phyloP scores from a whole-genome alignment of 2,329 filamentous ascomycete genomes.

The Erysiphe pisi region DNA sequence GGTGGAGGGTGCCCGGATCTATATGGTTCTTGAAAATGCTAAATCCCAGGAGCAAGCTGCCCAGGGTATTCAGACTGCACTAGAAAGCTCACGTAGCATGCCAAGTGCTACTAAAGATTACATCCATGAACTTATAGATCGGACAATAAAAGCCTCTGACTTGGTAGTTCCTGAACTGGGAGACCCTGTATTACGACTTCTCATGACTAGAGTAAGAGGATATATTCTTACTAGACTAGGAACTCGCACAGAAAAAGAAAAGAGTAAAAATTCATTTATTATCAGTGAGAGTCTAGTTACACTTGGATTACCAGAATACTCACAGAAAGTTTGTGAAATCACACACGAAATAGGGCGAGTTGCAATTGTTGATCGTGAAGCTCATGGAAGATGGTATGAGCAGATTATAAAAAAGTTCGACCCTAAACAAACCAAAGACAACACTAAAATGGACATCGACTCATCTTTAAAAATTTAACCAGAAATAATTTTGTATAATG shows the following conservation, averaged over 20 bases:
- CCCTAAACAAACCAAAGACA: neutral
- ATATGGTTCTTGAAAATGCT: constrained; percentile 53
- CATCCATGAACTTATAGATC: constrained; percentile 48
- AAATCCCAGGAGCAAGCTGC: constrained; percentile 43
- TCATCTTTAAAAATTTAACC: too few relatives aligned
- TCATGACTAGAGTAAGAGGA: constrained; percentile 55
- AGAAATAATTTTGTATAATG: too few relatives aligned
- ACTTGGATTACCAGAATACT: constrained; percentile 63
- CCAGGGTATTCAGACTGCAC: constrained; percentile 51
- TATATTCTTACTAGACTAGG: constrained; percentile 56
- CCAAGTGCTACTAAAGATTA: constrained; percentile 51
- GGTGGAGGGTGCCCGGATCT: constrained; percentile 59
- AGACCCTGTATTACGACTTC: constrained; percentile 52
- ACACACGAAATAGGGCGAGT: constrained; percentile 57
- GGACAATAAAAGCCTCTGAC: constrained; percentile 41
- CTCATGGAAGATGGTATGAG: constrained; percentile 62
- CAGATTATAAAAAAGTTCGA: constrained; percentile 21
- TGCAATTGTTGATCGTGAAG: constrained; percentile 55
- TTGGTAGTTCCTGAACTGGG: constrained; percentile 37
- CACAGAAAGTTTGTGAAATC: constrained; percentile 56
- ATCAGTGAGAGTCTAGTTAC: constrained; percentile 59
- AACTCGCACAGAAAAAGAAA: constrained; percentile 57
- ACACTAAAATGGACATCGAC: constrained; percentile 17
- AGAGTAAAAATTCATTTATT: constrained; percentile 56
- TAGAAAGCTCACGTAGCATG: constrained; percentile 55